Percentiles rank a stretch among this genome's conserved stretches.
Conservation (phyloP, 768 basidiomycete genomes). For the Vararia minispora region DNA sequence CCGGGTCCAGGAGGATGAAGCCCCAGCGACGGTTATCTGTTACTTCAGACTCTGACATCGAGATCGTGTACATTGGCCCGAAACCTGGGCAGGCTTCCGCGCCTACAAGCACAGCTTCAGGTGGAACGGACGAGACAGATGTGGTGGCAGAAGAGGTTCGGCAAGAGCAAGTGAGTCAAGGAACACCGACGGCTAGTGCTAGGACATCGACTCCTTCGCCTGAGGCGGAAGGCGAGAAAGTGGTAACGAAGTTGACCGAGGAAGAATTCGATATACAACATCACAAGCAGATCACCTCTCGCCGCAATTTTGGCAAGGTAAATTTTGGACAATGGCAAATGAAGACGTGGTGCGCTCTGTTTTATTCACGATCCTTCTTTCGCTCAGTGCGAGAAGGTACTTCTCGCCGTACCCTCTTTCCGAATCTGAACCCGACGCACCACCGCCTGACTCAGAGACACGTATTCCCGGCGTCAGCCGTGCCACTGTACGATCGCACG, state of each 20-base stretch:
- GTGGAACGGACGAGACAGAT: too few relatives aligned
- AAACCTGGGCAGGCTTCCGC: too few relatives aligned
- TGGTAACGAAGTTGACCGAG: slow-evolving; percentile 35
- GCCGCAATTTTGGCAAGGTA: slow-evolving; percentile 81
- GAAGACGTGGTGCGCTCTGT: slow-evolving; percentile 64
- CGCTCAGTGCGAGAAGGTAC: slow-evolving; percentile 46
- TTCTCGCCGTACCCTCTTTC: slow-evolving; percentile 84
- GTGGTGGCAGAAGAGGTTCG: too few relatives aligned
- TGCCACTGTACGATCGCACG: slow-evolving; percentile 46
- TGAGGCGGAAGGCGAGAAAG: slow-evolving; percentile 9
- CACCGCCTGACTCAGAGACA: slow-evolving; percentile 3
- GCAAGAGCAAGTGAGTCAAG: too few relatives aligned
- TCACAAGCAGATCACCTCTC: slow-evolving; percentile 54
- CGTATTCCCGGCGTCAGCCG: slow-evolving; percentile 39
- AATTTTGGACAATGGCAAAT: slow-evolving; percentile 81
- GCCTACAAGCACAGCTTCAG: too few relatives aligned
- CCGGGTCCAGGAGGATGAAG: too few relatives aligned
- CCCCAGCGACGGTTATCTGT: too few relatives aligned
- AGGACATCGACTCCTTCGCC: slow-evolving; percentile 10
- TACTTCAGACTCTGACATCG: too few relatives aligned
- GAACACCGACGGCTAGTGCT: neutral
- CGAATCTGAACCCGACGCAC: slow-evolving; percentile 54
- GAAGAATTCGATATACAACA: slow-evolving; percentile 62
- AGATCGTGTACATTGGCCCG: too few relatives aligned
- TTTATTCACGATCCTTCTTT: neutral